These are phyloP conservation scores for Teunomyces panamensis DNA, from an alignment of 805 yeast species.

Conservation along the genomic window DNA sequence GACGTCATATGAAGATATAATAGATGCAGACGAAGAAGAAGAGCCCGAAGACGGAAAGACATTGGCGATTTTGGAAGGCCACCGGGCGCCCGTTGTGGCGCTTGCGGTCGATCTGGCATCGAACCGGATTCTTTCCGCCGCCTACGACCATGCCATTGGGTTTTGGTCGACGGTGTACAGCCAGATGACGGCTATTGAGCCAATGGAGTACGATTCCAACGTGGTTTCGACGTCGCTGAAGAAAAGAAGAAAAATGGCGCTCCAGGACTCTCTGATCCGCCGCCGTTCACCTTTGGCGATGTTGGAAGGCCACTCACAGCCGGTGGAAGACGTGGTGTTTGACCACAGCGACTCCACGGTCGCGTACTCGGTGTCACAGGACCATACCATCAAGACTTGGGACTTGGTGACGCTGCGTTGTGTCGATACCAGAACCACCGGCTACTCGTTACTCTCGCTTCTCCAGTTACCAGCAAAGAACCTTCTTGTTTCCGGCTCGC, in stretches of 20 bases:
- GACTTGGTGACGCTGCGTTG: conserved; percentile 84
- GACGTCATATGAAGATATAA: conserved; percentile 47
- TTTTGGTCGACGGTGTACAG: conserved; percentile 87
- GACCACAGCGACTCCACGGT: conserved; percentile 73
- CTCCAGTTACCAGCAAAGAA: conserved; percentile 64
- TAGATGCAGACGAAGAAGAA: conserved; percentile 35
- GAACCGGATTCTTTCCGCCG: conserved; percentile 74
- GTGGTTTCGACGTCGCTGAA: conserved; percentile 70
- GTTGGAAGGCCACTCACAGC: conserved; percentile 77
- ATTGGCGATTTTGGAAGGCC: conserved; percentile 84
- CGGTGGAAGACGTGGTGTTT: conserved; percentile 82
- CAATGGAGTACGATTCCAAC: conserved; percentile 41
- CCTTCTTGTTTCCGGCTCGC: conserved; percentile 87
- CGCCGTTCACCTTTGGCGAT: conserved; percentile 80
- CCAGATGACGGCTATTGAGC: conserved; percentile 67
- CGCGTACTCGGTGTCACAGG: conserved; percentile 92
- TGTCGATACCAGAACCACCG: conserved; percentile 84
- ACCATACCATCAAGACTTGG: conserved; percentile 95
- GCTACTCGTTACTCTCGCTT: conserved; percentile 77
- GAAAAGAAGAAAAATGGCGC: conserved; percentile 81
- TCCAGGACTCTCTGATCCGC: conserved; percentile 70
- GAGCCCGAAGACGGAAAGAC: conserved; percentile 67
- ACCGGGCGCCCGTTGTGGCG: conserved; percentile 80
- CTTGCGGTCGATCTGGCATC: conserved; percentile 56
- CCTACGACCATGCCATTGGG: conserved; percentile 76